Evolutionary conservation across 208 protist species (phyloP).

Genomic region (Crithidia mellificae): DNA sequence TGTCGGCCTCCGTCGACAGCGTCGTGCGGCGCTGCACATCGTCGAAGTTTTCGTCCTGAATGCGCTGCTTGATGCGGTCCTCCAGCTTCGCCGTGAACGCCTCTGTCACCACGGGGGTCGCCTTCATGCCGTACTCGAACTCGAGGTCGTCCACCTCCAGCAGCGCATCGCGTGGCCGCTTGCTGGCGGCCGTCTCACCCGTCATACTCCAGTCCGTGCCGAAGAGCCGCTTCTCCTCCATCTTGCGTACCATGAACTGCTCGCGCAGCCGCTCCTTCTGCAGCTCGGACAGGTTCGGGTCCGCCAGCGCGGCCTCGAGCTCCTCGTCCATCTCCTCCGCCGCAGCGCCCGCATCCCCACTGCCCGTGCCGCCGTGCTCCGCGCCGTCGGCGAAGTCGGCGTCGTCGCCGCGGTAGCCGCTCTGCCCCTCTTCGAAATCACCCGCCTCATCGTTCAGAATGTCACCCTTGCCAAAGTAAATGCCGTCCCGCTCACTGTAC

Average conservation of each 20-base stretch:
- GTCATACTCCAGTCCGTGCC: conserved; percentile 83
- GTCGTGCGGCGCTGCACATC: conserved; percentile 67
- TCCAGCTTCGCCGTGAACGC: conserved; percentile 81
- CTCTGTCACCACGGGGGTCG: conserved; percentile 86
- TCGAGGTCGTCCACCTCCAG: conserved; percentile 81
- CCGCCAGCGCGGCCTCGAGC: conserved; percentile 53
- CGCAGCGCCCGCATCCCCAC: conserved; percentile 1
- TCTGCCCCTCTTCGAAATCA: conserved; percentile 55
- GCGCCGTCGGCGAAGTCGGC: conserved; percentile 26
- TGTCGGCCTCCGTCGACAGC: conserved; percentile 63
- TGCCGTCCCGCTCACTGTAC: conserved; percentile 28
- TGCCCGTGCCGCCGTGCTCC: conserved; percentile 1
- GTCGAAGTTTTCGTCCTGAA: conserved; percentile 78
- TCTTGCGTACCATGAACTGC: conserved; percentile 53
- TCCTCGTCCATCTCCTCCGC: conserved; percentile 62
- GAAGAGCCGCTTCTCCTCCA: conserved; percentile 84
- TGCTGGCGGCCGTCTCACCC: conserved; percentile 73
- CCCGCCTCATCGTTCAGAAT: conserved; percentile 48
- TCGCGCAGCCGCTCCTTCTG: conserved; percentile 76
- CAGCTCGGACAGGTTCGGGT: conserved; percentile 69
- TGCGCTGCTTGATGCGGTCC: conserved; percentile 87
- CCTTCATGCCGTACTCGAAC: conserved; percentile 90
- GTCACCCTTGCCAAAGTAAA: conserved; percentile 37
- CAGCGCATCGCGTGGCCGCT: conserved; percentile 84
- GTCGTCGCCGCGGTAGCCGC: conserved; percentile 28